phyloP scores from a whole-genome alignment of 1,139 yeast species.

The Pichia sp. region DNA sequence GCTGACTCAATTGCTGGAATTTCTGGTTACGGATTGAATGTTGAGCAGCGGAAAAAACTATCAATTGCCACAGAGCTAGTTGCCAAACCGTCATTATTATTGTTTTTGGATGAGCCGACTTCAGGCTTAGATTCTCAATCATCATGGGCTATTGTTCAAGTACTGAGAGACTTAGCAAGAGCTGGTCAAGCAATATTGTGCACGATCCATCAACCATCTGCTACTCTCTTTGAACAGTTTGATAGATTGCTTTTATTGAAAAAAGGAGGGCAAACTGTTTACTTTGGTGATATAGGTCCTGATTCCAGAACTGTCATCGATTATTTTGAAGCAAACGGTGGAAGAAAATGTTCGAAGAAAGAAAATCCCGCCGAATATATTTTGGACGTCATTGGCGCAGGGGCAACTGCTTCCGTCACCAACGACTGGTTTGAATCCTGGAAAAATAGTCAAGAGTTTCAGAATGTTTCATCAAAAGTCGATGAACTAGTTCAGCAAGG shows the following conservation, averaged over 20 bases:
- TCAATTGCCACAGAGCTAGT: slow-evolving; percentile 48
- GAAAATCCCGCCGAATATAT: slow-evolving; percentile 56
- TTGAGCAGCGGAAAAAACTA: slow-evolving; percentile 43
- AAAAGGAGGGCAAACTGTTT: slow-evolving; percentile 54
- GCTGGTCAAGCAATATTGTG: slow-evolving; percentile 52
- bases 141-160: slow-evolving; percentile 46
- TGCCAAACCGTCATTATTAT: slow-evolving; percentile 46
- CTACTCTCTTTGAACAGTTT: slow-evolving; percentile 46
- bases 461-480: slow-evolving; percentile 26
- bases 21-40: slow-evolving; percentile 51
- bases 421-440: slow-evolving; percentile 47
- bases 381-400: slow-evolving; percentile 56
- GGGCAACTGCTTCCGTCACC: slow-evolving; percentile 43
- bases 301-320: slow-evolving; percentile 42
- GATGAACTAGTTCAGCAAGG: slow-evolving; percentile 21
- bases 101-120: slow-evolving; percentile 50
- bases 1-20: slow-evolving; percentile 55
- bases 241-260: slow-evolving; percentile 41
- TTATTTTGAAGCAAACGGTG: slow-evolving; percentile 53
- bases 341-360: slow-evolving; percentile 43
- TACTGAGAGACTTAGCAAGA: slow-evolving; percentile 40
- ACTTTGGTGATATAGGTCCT: slow-evolving; percentile 55
- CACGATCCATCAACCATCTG: slow-evolving; percentile 57
- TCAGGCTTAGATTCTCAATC: slow-evolving; percentile 54
- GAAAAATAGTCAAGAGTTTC: slow-evolving; percentile 22